phyloP scores from a whole-genome alignment of 371 early-diverging fungal species.

The Mycotypha africana region DNA sequence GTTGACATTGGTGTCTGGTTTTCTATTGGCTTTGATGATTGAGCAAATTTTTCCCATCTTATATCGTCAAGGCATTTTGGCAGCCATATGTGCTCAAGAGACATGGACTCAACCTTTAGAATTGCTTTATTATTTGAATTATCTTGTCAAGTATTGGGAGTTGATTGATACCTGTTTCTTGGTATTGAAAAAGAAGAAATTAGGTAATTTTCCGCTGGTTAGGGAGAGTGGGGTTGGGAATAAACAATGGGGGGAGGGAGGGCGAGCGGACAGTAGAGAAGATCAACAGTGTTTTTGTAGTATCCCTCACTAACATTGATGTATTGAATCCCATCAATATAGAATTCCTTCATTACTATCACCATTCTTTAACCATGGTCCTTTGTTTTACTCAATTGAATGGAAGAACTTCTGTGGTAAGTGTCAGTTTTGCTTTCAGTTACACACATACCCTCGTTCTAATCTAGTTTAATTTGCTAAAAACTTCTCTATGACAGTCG shows the following conservation, averaged over 20 bases:
- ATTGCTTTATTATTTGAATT: slow-evolving; percentile 79
- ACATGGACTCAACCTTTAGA: slow-evolving; percentile 74
- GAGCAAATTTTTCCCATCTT: slow-evolving; percentile 70
- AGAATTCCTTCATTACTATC: slow-evolving; percentile 89
- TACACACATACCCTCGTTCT: too few species aligned
- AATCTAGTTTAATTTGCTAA: too few species aligned
- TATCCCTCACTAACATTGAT: not conserved
- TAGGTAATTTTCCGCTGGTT: slow-evolving; percentile 15
- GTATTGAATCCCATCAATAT: slow-evolving; percentile 1
- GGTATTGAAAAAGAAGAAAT: slow-evolving; percentile 33
- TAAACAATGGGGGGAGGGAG: too few species aligned
- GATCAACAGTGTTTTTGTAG: not conserved
- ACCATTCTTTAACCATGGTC: slow-evolving; percentile 87
- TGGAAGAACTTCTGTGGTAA: slow-evolving; percentile 79
- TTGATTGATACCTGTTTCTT: slow-evolving; percentile 41
- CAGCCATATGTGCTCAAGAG: slow-evolving; percentile 62
- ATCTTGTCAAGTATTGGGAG: slow-evolving; percentile 85
- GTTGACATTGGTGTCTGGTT: slow-evolving; percentile 61
- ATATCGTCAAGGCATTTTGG: slow-evolving; percentile 59
- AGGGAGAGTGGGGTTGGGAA: not conserved
- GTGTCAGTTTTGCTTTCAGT: slow-evolving; percentile 24
- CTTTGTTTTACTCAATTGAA: slow-evolving; percentile 81
- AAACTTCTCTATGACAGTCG: slow-evolving; percentile 37
- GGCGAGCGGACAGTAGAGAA: too few species aligned
- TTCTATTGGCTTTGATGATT: slow-evolving; percentile 59